phyloP scores from a whole-genome alignment of 257 asterid genomes.

The Ilex aquifolium region DNA sequence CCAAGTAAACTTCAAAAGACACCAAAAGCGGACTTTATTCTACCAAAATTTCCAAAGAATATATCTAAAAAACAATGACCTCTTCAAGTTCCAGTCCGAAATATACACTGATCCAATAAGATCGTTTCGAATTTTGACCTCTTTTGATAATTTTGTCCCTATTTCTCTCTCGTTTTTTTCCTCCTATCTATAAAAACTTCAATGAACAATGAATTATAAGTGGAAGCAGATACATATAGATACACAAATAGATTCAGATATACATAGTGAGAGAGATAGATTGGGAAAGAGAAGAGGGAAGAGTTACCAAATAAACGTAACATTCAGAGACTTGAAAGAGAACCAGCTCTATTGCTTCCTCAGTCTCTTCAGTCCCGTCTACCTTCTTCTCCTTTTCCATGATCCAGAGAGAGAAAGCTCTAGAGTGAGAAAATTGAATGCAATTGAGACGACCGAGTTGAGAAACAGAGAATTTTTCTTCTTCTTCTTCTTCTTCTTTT shows the following conservation, averaged over 20 bases:
- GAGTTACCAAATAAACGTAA: constrained; percentile 78
- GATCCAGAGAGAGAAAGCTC: neutral
- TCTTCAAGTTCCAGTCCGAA: too few species aligned
- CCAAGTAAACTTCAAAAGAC: too few species aligned
- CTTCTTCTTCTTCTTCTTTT: too few species aligned
- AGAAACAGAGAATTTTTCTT: too few species aligned
- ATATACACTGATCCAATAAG: neutral
- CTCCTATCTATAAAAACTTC: neutral
- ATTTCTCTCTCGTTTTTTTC: neutral
- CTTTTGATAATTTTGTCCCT: neutral
- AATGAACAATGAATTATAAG: neutral
- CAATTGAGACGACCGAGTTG: too few species aligned
- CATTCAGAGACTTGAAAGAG: constrained; percentile 85
- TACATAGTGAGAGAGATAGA: constrained; percentile 1
- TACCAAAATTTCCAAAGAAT: too few species aligned
- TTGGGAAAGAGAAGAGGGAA: neutral
- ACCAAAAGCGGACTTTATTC: too few species aligned
- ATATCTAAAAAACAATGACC: too few species aligned
- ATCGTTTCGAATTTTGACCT: neutral
- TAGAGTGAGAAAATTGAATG: too few species aligned
- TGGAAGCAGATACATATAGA: neutral
- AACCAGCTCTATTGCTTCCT: constrained; percentile 59
- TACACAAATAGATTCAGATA: neutral
- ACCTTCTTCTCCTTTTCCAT: constrained; percentile 50
- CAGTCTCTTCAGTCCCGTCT: constrained; percentile 32